Evolutionary conservation across 352 stramenopile genomes (phyloP).

Genomic region (Salisapilia sapeloensis): DNA sequence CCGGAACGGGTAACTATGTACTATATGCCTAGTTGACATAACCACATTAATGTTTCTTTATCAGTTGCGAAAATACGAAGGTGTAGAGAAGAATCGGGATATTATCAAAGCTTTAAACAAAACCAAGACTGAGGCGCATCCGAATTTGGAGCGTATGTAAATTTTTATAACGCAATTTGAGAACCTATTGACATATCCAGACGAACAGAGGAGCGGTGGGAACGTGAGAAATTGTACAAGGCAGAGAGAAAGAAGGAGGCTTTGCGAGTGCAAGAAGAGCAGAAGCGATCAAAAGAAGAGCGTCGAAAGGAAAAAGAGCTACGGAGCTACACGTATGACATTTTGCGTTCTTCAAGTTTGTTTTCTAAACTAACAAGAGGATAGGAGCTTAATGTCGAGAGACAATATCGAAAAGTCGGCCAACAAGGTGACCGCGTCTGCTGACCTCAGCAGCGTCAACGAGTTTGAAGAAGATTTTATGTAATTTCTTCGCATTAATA

Average conservation of each 20-base stretch:
- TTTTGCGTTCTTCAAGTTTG: neutral
- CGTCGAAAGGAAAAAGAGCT: slow-evolving; percentile 61
- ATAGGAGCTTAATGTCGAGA: slow-evolving; percentile 34
- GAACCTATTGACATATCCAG: no score
- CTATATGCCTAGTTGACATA: neutral
- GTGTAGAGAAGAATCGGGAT: slow-evolving; percentile 72
- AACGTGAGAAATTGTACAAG: slow-evolving; percentile 60
- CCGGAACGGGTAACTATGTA: slow-evolving; percentile 20
- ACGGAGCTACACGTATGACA: slow-evolving; percentile 47
- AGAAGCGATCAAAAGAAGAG: slow-evolving; percentile 33
- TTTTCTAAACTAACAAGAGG: neutral
- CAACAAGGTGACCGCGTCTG: slow-evolving; percentile 18
- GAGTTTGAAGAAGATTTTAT: slow-evolving; percentile 73
- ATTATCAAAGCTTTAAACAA: slow-evolving; percentile 80
- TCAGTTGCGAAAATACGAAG: slow-evolving; percentile 50
- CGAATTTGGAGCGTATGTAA: slow-evolving; percentile 51
- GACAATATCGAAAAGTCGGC: slow-evolving; percentile 35
- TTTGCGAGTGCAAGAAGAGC: slow-evolving; percentile 22
- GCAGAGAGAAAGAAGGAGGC: slow-evolving; percentile 49
- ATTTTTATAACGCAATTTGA: neutral
- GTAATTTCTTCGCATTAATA: slow-evolving; percentile 8
- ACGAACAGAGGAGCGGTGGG: slow-evolving; percentile 27
- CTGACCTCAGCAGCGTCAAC: slow-evolving; percentile 46
- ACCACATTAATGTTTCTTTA: slow-evolving; percentile 3
- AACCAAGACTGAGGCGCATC: slow-evolving; percentile 61